These are phyloP conservation scores for Aristolochia fimbriata DNA, from an alignment of 164 flowering plant genomes.

Conservation along the genomic window DNA sequence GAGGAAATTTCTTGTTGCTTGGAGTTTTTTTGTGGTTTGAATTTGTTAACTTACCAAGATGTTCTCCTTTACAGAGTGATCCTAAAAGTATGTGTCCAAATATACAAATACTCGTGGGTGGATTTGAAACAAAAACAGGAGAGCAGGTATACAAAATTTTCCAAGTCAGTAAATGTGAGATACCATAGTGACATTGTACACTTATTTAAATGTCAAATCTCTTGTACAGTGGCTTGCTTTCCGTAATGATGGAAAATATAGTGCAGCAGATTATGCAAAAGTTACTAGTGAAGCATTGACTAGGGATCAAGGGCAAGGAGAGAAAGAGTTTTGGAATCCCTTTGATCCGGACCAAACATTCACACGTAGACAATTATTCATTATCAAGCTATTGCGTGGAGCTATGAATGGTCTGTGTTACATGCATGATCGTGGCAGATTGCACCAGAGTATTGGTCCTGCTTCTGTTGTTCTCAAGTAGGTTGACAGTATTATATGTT, in stretches of 20 bases:
- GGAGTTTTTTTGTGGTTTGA: no score
- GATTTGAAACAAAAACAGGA: slow-evolving; percentile 88
- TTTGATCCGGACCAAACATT: slow-evolving; percentile 41
- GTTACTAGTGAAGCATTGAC: slow-evolving; percentile 49
- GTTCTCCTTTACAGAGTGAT: slow-evolving; percentile 33
- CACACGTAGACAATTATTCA: slow-evolving; percentile 49
- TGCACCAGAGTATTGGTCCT: slow-evolving; percentile 98
- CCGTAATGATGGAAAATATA: slow-evolving; percentile 69
- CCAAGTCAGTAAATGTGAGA: slow-evolving; percentile 3
- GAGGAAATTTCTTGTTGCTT: no score
- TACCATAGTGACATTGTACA: background rate
- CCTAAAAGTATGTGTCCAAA: slow-evolving; percentile 40
- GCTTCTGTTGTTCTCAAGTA: slow-evolving; percentile 91
- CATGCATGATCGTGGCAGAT: slow-evolving; percentile 79
- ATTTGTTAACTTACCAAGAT: background rate
- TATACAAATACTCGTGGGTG: slow-evolving; percentile 71
- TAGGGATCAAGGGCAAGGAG: slow-evolving; percentile 20
- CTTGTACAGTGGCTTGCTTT: slow-evolving; percentile 89
- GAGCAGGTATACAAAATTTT: slow-evolving; percentile 53
- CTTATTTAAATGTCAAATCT: slow-evolving; percentile 9
- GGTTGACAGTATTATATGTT: slow-evolving; percentile 4
- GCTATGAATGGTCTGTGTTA: slow-evolving; percentile 61
- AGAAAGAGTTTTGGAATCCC: slow-evolving; percentile 50
- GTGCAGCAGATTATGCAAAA: slow-evolving; percentile 89
- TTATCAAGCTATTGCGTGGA: slow-evolving; percentile 62